Conservation (phyloP, 306 rosid species). For the Ammopiptanthus mongolicus region DNA sequence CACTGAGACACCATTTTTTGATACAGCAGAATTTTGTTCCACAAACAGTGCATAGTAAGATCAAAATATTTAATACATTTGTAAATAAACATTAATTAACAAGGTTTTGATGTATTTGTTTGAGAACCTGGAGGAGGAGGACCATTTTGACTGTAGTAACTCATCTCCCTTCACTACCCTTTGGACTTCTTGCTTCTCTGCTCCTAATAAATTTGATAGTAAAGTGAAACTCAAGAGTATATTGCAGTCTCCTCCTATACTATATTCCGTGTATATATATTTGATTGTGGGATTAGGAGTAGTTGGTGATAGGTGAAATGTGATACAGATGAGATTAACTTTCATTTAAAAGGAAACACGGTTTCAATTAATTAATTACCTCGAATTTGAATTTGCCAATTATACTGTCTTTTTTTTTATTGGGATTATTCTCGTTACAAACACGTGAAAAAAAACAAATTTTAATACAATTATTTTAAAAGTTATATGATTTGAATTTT, state of each 20-base stretch:
- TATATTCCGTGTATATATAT: not conserved
- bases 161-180: slow-evolving; percentile 12
- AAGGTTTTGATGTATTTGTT: not conserved
- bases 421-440: too few relatives aligned
- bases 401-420: too few relatives aligned
- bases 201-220: not conserved
- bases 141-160: slow-evolving; percentile 22
- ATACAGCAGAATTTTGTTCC: too few relatives aligned
- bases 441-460: too few relatives aligned
- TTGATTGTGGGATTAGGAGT: not conserved
- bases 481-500: too few relatives aligned
- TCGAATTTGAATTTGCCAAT: too few relatives aligned
- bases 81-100: not conserved
- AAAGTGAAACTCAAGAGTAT: not conserved
- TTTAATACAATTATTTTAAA: too few relatives aligned
- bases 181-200: not conserved
- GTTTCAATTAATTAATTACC: not conserved
- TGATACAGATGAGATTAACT: not conserved
- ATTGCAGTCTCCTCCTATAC: not conserved
- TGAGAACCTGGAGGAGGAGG: slow-evolving; percentile 18
- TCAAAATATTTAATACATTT: not conserved
- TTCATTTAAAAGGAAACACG: not conserved
- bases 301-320: not conserved
- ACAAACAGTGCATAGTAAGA: too few relatives aligned
- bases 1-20: too few relatives aligned